These are phyloP conservation scores for Cardamine resedifolia DNA, from an alignment of 345 rosid species.

Conservation along the genomic window DNA sequence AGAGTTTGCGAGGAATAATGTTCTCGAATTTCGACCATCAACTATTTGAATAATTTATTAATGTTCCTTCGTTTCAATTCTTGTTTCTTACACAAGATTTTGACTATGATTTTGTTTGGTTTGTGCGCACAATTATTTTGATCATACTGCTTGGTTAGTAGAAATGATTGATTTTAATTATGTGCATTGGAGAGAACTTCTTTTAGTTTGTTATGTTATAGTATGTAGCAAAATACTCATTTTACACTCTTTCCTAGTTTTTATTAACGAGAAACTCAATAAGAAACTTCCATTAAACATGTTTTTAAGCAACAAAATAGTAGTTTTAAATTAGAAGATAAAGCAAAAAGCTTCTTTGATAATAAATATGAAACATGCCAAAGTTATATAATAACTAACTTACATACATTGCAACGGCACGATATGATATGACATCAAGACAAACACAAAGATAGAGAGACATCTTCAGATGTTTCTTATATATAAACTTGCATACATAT, in stretches of 20 bases:
- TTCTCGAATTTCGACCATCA: too few species aligned
- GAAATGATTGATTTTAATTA: too few species aligned
- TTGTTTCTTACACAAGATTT: not conserved
- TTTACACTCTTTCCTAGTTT: too few species aligned
- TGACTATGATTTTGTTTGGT: not conserved
- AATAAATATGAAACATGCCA: not conserved
- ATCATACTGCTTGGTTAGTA: too few species aligned
- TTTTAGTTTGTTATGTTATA: too few species aligned
- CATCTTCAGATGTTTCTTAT: slow-evolving; percentile 14
- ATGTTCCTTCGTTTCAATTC: not conserved
- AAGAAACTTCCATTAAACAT: too few species aligned
- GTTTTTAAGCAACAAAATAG: too few species aligned
- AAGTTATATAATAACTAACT: not conserved
- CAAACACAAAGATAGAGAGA: slow-evolving; percentile 7
- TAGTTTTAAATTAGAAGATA: not conserved
- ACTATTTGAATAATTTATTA: too few species aligned
- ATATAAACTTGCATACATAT: not conserved
- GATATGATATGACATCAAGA: slow-evolving; percentile 6
- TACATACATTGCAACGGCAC: not conserved
- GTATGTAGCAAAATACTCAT: too few species aligned
- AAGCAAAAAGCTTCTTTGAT: not conserved
- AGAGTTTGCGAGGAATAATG: not conserved
- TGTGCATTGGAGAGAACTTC: too few species aligned
- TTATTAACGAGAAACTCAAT: too few species aligned
- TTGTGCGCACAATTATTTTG: not conserved